phyloP scores from a whole-genome alignment of 2,329 filamentous ascomycete genomes.

The Aulographum hederae region DNA sequence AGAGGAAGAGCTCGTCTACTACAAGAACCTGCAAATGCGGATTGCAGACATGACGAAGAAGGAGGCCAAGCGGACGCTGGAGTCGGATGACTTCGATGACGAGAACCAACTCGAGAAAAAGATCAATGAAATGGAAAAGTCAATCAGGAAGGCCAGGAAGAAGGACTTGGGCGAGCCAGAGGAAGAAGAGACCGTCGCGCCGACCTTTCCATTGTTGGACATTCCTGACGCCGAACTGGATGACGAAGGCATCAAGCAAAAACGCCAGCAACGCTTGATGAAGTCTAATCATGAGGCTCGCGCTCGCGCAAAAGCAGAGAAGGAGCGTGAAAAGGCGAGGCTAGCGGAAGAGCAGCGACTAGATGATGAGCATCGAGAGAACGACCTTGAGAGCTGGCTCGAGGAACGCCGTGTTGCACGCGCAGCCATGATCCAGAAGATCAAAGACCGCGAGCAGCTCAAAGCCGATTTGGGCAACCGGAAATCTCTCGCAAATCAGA shows the following conservation, averaged over 20 bases:
- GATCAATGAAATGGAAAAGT: constrained; percentile 78
- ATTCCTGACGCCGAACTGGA: constrained; percentile 84
- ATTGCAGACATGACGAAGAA: constrained; percentile 72
- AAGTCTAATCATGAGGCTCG: constrained; percentile 92
- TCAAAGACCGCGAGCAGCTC: constrained; percentile 83
- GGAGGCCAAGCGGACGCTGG: constrained; percentile 68
- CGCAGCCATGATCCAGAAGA: constrained; percentile 50
- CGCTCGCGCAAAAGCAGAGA: constrained; percentile 86
- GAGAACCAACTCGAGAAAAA: constrained; percentile 69
- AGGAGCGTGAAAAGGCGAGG: constrained; percentile 78
- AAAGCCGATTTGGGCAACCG: constrained; percentile 92
- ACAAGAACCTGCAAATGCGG: constrained; percentile 60
- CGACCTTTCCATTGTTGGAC: constrained; percentile 76
- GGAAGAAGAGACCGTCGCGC: constrained; percentile 59
- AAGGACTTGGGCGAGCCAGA: constrained; percentile 77
- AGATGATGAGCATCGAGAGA: constrained; percentile 69
- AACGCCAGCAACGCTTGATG: constrained; percentile 77
- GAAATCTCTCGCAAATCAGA: constrained; percentile 88
- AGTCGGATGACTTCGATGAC: constrained; percentile 82
- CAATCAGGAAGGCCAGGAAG: constrained; percentile 74
- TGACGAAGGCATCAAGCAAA: constrained; percentile 78
- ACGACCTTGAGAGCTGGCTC: constrained; percentile 74
- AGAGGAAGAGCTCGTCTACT: constrained; percentile 88
- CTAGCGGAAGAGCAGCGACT: constrained; percentile 65
- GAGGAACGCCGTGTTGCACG: constrained; percentile 61